Evolutionary conservation across 148 eudicot genomes (phyloP).

Genomic region (Fallopia convolvulus): DNA sequence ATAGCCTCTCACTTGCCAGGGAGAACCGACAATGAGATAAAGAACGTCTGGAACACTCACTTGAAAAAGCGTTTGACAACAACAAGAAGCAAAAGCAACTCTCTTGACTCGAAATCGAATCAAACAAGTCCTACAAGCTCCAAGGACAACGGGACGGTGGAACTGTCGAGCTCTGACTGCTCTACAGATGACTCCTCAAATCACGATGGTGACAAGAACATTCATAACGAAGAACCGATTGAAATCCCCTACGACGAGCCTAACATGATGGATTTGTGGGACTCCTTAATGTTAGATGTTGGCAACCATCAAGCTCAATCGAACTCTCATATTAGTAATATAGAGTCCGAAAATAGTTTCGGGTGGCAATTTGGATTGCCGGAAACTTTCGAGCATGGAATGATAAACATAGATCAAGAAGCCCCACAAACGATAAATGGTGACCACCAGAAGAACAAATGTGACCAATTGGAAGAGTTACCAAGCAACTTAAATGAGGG

Average conservation of each 20-base stretch:
- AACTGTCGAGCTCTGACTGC: background rate
- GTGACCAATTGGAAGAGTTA: background rate
- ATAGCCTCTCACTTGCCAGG: constrained; percentile 87
- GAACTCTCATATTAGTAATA: background rate
- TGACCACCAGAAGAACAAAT: background rate
- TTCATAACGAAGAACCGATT: background rate
- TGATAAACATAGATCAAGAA: background rate
- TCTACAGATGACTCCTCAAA: background rate
- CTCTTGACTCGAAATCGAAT: background rate
- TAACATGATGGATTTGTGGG: background rate
- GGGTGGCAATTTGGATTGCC: background rate
- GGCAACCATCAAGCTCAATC: background rate
- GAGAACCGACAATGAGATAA: constrained; percentile 91
- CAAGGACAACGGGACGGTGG: background rate
- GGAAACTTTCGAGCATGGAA: background rate
- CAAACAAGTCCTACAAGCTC: background rate
- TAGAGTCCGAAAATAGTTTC: background rate
- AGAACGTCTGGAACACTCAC: constrained; percentile 95
- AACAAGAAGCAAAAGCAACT: background rate
- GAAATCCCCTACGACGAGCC: constrained; percentile 8
- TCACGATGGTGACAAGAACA: background rate
- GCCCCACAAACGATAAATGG: background rate
- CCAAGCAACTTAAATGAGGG: background rate
- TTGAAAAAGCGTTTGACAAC: constrained; percentile 53
- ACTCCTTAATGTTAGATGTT: background rate